phyloP scores from a whole-genome alignment of 192 early-diverging fungal genomes.

The Coemansia sp. region DNA sequence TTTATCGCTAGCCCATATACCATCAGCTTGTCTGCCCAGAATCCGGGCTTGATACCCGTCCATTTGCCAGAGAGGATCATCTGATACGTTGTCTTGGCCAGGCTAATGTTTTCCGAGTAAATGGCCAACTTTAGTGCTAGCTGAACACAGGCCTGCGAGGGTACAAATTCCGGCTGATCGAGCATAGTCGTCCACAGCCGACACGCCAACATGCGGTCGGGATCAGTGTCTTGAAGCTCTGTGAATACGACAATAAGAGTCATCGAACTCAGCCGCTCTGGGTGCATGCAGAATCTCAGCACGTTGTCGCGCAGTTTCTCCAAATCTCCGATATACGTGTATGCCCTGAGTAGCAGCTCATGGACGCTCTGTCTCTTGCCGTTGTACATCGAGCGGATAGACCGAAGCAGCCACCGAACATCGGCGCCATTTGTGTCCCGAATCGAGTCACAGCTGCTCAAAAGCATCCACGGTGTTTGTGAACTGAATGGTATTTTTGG shows the following conservation, averaged over 20 bases:
- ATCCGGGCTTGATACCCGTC: conserved; percentile 21
- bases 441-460: conserved; percentile 29
- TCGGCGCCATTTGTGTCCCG: background rate
- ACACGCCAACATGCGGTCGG: conserved; percentile 36
- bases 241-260: conserved; percentile 18
- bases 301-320: conserved; percentile 25
- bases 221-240: conserved; percentile 25
- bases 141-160: conserved; percentile 38
- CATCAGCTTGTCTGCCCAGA: conserved; percentile 47
- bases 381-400: conserved; percentile 17
- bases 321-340: conserved; percentile 28
- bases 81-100: conserved; percentile 35
- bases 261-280: conserved; percentile 12
- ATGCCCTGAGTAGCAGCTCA: conserved; percentile 35
- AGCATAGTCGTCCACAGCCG: conserved; percentile 31
- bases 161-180: conserved; percentile 15
- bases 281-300: conserved; percentile 9
- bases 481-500: conserved; percentile 23
- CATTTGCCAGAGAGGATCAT: conserved; percentile 26
- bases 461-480: conserved; percentile 45
- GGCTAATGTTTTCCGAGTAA: conserved; percentile 15
- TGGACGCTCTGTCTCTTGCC: conserved; percentile 2
- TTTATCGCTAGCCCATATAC: conserved; percentile 51
- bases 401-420: conserved; percentile 21
- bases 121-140: conserved; percentile 39